Evolutionary conservation across 768 basidiomycete genomes (phyloP).

Genomic region (Mycena metata): DNA sequence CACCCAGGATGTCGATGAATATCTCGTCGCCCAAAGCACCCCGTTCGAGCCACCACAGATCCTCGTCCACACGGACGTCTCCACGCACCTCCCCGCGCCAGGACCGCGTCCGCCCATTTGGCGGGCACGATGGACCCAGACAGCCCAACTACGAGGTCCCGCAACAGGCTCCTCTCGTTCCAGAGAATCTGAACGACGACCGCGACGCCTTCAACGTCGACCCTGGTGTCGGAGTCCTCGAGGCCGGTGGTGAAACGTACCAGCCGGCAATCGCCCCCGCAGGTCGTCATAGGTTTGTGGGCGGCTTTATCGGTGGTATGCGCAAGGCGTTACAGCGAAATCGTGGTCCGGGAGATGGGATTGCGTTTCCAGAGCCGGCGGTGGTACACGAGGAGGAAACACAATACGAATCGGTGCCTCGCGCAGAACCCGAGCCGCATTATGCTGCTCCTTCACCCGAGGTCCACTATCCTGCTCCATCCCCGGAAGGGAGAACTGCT

Average conservation of each 20-base stretch:
- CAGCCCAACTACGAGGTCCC: slow-evolving; percentile 27
- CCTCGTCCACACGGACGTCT: slow-evolving; percentile 25
- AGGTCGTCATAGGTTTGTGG: slow-evolving; percentile 46
- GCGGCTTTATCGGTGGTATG: slow-evolving; percentile 50
- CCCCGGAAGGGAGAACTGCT: neutral
- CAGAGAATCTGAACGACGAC: slow-evolving; percentile 21
- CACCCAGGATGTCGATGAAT: neutral
- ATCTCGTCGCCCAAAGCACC: slow-evolving; percentile 36
- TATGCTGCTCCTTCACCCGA: slow-evolving; percentile 10
- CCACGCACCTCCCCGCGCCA: slow-evolving; percentile 31
- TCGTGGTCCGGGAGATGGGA: slow-evolving; percentile 24
- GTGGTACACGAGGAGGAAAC: slow-evolving; percentile 31
- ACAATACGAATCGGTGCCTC: slow-evolving; percentile 30
- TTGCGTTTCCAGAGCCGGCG: slow-evolving; percentile 28
- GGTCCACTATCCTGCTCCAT: slow-evolving; percentile 22
- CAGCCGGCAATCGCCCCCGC: slow-evolving; percentile 28
- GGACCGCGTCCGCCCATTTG: slow-evolving; percentile 23
- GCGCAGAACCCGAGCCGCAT: slow-evolving; percentile 13
- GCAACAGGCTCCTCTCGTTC: neutral
- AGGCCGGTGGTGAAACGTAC: slow-evolving; percentile 30
- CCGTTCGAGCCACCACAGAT: slow-evolving; percentile 30
- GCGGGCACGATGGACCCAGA: slow-evolving; percentile 11
- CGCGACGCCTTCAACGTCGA: slow-evolving; percentile 29
- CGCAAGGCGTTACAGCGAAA: slow-evolving; percentile 46
- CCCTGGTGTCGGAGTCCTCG: slow-evolving; percentile 17